Percentiles rank a stretch among this genome's conserved stretches.
Evolutionary conservation across 345 rosid genomes (phyloP).

Genomic region (Anastatica hierochuntica): DNA sequence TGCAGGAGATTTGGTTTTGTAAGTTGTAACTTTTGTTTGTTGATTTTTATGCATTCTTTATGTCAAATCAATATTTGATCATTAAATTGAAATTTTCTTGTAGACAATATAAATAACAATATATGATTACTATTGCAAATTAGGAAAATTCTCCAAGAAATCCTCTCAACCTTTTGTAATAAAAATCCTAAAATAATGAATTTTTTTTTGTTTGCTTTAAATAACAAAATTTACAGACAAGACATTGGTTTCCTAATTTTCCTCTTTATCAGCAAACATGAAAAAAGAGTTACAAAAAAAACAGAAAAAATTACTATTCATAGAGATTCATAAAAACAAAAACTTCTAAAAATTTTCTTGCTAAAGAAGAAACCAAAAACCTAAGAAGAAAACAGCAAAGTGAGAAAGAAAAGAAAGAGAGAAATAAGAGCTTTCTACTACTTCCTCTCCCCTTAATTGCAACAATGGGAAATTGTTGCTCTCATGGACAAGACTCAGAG

Average conservation of each 20-base stretch:
- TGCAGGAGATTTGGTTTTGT: too few relatives aligned
- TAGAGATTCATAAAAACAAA: slow-evolving; percentile 24
- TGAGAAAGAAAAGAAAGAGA: slow-evolving; percentile 7
- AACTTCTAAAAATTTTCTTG: slow-evolving; percentile 19
- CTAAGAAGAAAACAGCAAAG: too few relatives aligned
- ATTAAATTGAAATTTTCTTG: too few relatives aligned
- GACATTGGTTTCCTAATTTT: slow-evolving; percentile 22
- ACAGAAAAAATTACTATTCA: slow-evolving; percentile 23
- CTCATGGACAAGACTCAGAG: too few relatives aligned
- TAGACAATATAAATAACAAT: too few relatives aligned
- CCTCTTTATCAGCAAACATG: slow-evolving; percentile 18
- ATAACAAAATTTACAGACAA: slow-evolving; percentile 15
- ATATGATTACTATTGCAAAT: too few relatives aligned
- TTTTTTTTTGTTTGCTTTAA: slow-evolving; percentile 21
- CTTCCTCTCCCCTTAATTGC: slow-evolving; percentile 25
- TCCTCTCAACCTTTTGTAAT: slow-evolving; percentile 23
- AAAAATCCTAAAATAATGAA: slow-evolving; percentile 18
- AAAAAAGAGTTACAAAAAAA: slow-evolving; percentile 14
- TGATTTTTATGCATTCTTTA: too few relatives aligned
- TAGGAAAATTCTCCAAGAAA: neutral
- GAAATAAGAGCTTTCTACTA: slow-evolving; percentile 15
- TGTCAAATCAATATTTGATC: too few relatives aligned
- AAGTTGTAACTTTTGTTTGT: too few relatives aligned
- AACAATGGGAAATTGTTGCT: slow-evolving; percentile 75
- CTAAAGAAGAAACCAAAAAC: slow-evolving; percentile 30